Base-by-base conservation (phyloP, 129 eudicot species). In the Kitagawia praeruptora region DNA sequence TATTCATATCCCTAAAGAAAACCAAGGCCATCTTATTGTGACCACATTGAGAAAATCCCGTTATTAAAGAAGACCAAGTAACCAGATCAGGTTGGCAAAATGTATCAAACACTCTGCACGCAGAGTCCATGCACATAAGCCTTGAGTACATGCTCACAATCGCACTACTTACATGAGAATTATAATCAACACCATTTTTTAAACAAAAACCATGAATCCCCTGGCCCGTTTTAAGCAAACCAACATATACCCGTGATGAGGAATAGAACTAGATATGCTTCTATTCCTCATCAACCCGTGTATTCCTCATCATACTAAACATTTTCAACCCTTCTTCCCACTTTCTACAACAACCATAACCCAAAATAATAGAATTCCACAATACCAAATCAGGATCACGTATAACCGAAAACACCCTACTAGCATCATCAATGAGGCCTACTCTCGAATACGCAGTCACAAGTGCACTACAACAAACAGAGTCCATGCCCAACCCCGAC, bases 141-240 rank as follows among this genome's bases (percentile, higher is more conserved):
- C 88, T 89, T 1, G 93, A 78, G 76, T 93, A 93, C 98, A 93
- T 91, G 70, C 87, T 86, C 44, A 93, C 89, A 27, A 93, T 89
- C 19, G 81, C 86, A 67, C 95, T 91, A 61, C 83, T 86, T 56
- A 89, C 70, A 83, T 93, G 90, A 23, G 84, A 80, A 73, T 77
- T 91, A n/a, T 84, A 83, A 79, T 77, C 86, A 42, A 86, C 85
- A 48, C 98, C 93, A 39, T 27, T 73, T 83, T 86, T 93, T 13
- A 86, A 78, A 77, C 89, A 93, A 70, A 89, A 86, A 1, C 89
- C 89, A 79, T 93, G 98, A 75, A 93, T 58, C 46, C 83, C 87
- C 81, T 87, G 83, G n/a, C 95, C 90, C 1, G 84, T 80, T 53
- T 75, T 85, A 51, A 91, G 47, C 85, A 84, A 82, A 64, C 78